A percentile compares a stretch with the other conserved stretches of the same genome.
phyloP scores from a whole-genome alignment of 495 filamentous ascomycete genomes.

The Aspergillus diversus region DNA sequence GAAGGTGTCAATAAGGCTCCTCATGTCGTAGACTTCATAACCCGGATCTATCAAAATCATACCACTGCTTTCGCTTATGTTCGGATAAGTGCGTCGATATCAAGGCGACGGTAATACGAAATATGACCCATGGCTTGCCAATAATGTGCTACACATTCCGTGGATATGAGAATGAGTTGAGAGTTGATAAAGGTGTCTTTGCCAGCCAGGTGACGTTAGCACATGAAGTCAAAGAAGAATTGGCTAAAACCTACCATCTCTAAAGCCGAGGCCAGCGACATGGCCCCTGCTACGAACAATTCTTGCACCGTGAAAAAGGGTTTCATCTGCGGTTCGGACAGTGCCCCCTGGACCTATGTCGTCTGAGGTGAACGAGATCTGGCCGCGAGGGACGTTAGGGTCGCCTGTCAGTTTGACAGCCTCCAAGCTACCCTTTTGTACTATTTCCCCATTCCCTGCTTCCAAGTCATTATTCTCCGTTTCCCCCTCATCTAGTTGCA shows the following conservation, averaged over 20 bases:
- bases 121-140: constrained; percentile 82
- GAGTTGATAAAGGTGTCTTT: constrained; percentile 72
- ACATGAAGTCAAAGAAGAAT: not conserved
- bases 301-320: constrained; percentile 70
- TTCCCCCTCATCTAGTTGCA: constrained; percentile 61
- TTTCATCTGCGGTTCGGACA: constrained; percentile 63
- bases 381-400: constrained; percentile 82
- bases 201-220: constrained; percentile 1
- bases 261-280: constrained; percentile 71
- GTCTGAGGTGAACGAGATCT: constrained; percentile 75
- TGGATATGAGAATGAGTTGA: constrained; percentile 78
- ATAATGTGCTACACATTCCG: constrained; percentile 76
- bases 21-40: no score
- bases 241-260: constrained; percentile 59
- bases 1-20: no score
- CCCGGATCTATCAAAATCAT: no score
- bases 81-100: constrained; percentile 77
- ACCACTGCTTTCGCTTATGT: constrained; percentile 39
- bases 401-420: constrained; percentile 93
- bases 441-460: constrained; percentile 15
- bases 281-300: constrained; percentile 79
- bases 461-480: constrained; percentile 11
- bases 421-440: constrained; percentile 62
- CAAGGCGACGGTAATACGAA: constrained; percentile 76
- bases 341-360: constrained; percentile 71